A percentile compares a stretch with the other conserved stretches of the same genome.
Conservation (phyloP, 805 yeast species). For the Lachancea cidri region DNA sequence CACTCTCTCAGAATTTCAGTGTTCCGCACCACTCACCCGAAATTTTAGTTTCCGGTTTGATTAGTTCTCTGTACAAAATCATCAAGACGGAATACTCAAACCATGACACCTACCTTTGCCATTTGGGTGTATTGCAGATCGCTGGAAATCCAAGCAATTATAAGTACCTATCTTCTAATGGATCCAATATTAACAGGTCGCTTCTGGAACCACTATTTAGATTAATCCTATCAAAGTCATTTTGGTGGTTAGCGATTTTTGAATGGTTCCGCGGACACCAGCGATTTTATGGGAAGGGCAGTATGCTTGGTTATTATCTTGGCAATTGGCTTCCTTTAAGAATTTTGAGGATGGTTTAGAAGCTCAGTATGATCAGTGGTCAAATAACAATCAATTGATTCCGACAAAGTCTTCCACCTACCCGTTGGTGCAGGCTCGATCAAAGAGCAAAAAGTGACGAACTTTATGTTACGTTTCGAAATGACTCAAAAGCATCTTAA, state of each 20-base stretch:
- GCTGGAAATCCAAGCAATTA: slow-evolving; percentile 32
- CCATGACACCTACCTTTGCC: slow-evolving; percentile 17
- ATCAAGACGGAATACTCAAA: slow-evolving; percentile 13
- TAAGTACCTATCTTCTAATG: slow-evolving; percentile 23
- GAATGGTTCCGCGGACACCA: slow-evolving; percentile 6
- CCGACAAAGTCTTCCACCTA: too few species aligned
- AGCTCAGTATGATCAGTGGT: background rate
- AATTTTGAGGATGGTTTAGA: slow-evolving; percentile 2
- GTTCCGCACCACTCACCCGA: slow-evolving; percentile 26
- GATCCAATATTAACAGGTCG: slow-evolving; percentile 21
- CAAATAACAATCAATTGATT: too few species aligned
- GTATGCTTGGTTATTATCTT: slow-evolving; percentile 7
- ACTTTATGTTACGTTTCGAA: too few species aligned
- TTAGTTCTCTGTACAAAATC: slow-evolving; percentile 18
- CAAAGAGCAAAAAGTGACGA: too few species aligned
- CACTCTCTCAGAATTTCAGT: slow-evolving; percentile 23
- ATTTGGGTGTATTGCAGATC: slow-evolving; percentile 27
- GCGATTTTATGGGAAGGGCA: slow-evolving; percentile 11
- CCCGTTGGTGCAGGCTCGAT: too few species aligned
- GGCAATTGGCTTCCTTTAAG: slow-evolving; percentile 9
- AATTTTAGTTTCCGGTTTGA: slow-evolving; percentile 25
- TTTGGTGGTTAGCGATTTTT: slow-evolving; percentile 7
- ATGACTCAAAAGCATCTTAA: too few species aligned
- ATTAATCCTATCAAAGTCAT: slow-evolving; percentile 16
- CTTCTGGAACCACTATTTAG: slow-evolving; percentile 26